A percentile compares a stretch with the other conserved stretches of the same genome.
phyloP scores from a whole-genome alignment of 2,329 filamentous ascomycete species.

The Cladosporium sp. region DNA sequence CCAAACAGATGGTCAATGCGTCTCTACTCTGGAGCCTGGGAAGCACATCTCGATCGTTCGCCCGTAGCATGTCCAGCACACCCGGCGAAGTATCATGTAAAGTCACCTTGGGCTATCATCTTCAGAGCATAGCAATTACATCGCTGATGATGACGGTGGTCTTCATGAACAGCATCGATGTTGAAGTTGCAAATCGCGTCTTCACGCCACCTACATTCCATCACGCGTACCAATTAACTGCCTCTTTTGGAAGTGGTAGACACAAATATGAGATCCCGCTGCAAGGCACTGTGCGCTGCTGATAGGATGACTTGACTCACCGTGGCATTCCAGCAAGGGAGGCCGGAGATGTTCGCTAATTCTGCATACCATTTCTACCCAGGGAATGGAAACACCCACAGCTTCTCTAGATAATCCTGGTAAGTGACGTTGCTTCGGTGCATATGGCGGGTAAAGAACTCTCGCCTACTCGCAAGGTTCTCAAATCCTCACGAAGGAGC shows the following conservation, averaged over 20 bases:
- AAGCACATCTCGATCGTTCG: not conserved
- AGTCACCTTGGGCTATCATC: not conserved
- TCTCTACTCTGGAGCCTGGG: not conserved
- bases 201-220: conserved; percentile 14
- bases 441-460: conserved; percentile 24
- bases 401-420: conserved; percentile 20
- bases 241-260: conserved; percentile 17
- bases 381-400: conserved; percentile 32
- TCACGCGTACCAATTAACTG: conserved; percentile 8
- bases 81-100: not conserved
- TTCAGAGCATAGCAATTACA: not conserved
- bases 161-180: not conserved
- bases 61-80: not conserved
- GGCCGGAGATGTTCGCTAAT: conserved; percentile 31
- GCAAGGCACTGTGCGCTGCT: conserved; percentile 23
- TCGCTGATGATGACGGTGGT: not conserved
- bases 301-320: conserved; percentile 19
- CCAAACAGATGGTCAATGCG: conserved; percentile 4
- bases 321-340: conserved; percentile 30
- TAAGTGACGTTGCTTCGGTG: conserved; percentile 16
- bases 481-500: conserved; percentile 20
- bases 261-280: conserved; percentile 24
- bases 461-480: conserved; percentile 23
- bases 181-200: not conserved
- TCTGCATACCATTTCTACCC: conserved; percentile 31